Evolutionary conservation across 805 yeast species (phyloP).

Genomic region (Ogataea paraovalis): DNA sequence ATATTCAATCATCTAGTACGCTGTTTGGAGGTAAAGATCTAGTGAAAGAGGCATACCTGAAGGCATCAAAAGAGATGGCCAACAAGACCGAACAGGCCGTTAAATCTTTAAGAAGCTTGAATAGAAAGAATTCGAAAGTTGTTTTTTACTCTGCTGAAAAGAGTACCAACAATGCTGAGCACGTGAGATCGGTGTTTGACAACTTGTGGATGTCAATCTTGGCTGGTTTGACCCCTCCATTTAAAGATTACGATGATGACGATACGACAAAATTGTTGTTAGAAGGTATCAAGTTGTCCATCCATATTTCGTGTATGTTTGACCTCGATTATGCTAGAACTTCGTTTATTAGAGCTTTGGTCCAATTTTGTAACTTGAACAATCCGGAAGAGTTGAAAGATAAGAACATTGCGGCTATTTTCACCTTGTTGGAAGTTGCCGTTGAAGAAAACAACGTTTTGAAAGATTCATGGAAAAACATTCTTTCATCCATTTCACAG

Average conservation of each 20-base stretch:
- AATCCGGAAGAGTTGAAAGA: conserved; percentile 71
- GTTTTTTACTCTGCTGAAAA: conserved; percentile 72
- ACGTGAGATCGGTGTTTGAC: conserved; percentile 89
- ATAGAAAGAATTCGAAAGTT: conserved; percentile 40
- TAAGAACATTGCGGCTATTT: conserved; percentile 80
- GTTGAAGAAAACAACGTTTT: conserved; percentile 74
- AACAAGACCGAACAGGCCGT: conserved; percentile 83
- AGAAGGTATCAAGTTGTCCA: conserved; percentile 81
- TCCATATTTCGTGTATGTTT: conserved; percentile 79
- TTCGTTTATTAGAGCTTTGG: conserved; percentile 85
- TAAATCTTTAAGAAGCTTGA: conserved; percentile 52
- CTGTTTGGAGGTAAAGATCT: conserved; percentile 68
- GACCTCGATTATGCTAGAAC: conserved; percentile 80
- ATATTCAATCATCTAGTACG: conserved; percentile 28
- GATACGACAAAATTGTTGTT: conserved; percentile 66
- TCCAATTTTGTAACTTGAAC: conserved; percentile 78
- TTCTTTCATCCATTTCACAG: conserved; percentile 80
- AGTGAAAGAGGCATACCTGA: conserved; percentile 79
- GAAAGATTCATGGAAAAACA: conserved; percentile 77
- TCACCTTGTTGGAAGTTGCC: conserved; percentile 70
- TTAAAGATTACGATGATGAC: conserved; percentile 78
- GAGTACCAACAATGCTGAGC: conserved; percentile 59
- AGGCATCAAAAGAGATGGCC: conserved; percentile 90
- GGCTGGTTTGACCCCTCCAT: conserved; percentile 92
- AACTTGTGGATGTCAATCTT: conserved; percentile 95